These are phyloP conservation scores for Hippophae tibetana DNA, from an alignment of 306 rosid genomes.

Conservation along the genomic window DNA sequence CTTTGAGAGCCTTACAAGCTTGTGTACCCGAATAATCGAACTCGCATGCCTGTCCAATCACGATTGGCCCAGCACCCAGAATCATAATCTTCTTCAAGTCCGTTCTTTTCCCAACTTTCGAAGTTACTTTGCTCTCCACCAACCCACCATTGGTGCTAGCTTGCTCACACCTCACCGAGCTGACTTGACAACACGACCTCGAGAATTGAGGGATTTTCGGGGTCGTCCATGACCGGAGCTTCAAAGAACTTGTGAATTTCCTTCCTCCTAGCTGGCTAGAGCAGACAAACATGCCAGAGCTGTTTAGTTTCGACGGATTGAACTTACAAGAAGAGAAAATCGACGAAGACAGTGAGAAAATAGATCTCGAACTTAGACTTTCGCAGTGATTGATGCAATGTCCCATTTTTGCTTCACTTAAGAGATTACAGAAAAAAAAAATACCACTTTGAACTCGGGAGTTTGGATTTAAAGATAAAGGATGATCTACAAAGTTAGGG, in stretches of 20 bases:
- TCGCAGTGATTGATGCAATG: conserved; percentile 1
- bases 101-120: conserved; percentile 49
- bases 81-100: conserved; percentile 88
- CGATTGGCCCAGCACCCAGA: conserved; percentile 92
- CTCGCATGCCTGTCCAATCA: conserved; percentile 93
- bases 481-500: too few species aligned
- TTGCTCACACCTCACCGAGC: conserved; percentile 16
- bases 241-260: conserved; percentile 7
- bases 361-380: conserved; percentile 14
- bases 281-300: conserved; percentile 9
- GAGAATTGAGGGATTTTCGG: neutral
- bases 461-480: too few species aligned
- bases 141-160: neutral
- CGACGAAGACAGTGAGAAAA: conserved; percentile 4
- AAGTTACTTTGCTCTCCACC: neutral
- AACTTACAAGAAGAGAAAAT: conserved; percentile 6
- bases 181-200: neutral
- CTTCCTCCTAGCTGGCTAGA: conserved; percentile 7
- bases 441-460: too few species aligned
- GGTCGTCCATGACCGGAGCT: conserved; percentile 25
- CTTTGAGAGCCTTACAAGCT: conserved; percentile 85
- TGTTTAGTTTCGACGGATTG: conserved; percentile 14
- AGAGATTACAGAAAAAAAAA: too few species aligned
- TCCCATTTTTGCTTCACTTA: too few species aligned
- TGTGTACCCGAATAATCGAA: conserved; percentile 94